Conservation (phyloP, 345 rosid species). For the Mallotus nudiflorus region DNA sequence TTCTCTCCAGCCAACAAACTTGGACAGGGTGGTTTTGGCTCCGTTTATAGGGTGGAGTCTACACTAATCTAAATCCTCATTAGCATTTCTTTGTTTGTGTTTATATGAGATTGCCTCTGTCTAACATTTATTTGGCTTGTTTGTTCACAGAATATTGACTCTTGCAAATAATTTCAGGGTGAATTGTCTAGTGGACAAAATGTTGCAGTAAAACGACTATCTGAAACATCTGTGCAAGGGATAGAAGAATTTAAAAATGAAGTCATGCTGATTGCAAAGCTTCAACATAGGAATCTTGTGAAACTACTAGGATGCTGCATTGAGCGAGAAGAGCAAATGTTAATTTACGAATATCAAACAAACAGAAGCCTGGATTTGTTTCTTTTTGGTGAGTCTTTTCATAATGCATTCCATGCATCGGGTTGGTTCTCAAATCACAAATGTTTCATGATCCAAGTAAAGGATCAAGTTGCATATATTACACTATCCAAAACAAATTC, state of each 20-base stretch:
- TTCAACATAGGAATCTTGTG: conserved; percentile 15
- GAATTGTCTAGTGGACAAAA: background rate
- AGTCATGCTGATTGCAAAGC: background rate
- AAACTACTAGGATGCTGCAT: background rate
- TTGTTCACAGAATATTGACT: too few relatives aligned
- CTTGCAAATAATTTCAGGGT: background rate
- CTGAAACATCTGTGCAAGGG: background rate
- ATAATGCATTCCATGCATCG: too few relatives aligned
- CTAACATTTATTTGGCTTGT: too few relatives aligned
- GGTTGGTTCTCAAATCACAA: too few relatives aligned
- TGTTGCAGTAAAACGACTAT: background rate
- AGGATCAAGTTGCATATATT: too few relatives aligned
- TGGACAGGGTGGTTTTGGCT: conserved; percentile 43
- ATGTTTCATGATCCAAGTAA: too few relatives aligned
- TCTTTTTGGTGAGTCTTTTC: conserved; percentile 6
- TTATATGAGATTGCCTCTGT: too few relatives aligned
- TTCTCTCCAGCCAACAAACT: conserved; percentile 24
- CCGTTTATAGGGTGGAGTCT: conserved; percentile 32
- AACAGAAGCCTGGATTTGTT: conserved; percentile 19
- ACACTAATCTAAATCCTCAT: too few relatives aligned
- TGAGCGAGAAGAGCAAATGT: background rate
- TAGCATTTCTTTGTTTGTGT: too few relatives aligned
- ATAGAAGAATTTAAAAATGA: background rate
- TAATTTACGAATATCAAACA: conserved; percentile 1
- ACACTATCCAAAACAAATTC: background rate